Base-by-base conservation (phyloP, 139 green algal genomes). In the Coccomyxa sp. region DNA sequence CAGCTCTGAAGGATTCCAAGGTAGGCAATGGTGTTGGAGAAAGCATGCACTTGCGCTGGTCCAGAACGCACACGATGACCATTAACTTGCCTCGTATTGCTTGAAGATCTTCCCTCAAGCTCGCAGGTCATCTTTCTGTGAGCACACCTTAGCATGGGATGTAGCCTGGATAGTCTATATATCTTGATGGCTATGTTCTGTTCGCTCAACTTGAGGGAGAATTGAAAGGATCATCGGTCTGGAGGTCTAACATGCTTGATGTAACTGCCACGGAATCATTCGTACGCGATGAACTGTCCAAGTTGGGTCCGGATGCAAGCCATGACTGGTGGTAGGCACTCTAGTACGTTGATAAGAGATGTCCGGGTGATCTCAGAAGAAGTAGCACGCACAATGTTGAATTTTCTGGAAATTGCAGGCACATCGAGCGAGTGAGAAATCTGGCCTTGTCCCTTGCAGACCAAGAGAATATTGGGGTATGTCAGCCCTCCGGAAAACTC, bases 361-460 rank as follows among this genome's bases (percentile, higher is more conserved):
- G 7, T 17, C 27, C 76, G 38, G 16, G 27, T 79, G 67, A 71
- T 28, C 1, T 45, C 23, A 15, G 23, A 18, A 0, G 23, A 77
- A 45, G 1, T 4, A 80, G 14, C 25, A 25, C 18, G 30, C 76
- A 80, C 32, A 58, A 60, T 28, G 10, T 59, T 25, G 18, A 13
- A n/a, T 80, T 16, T 32, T 80, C 17, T 28, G 7, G 18, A 1
- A n/a, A 71, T 21, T 71, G 63, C 63, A 84, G 81, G 32, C 86
- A 89, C 32, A 83, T 89, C 25, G 45, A 87, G 3, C 66, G 86
- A 0, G 86, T 89, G 30, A 63, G 80, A 21, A 87, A 85, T 21
- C 57, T 82, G 15, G 76, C 86, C 3, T 45, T 81, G n/a, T 13
- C n/a, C 10, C 75, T 89, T 25, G 86, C 86, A 4, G 27, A 25